Evolutionary conservation across 768 basidiomycete genomes (phyloP), one percentile per base, ranked within the genome.

Genomic region (Serpula lacrymans): DNA sequence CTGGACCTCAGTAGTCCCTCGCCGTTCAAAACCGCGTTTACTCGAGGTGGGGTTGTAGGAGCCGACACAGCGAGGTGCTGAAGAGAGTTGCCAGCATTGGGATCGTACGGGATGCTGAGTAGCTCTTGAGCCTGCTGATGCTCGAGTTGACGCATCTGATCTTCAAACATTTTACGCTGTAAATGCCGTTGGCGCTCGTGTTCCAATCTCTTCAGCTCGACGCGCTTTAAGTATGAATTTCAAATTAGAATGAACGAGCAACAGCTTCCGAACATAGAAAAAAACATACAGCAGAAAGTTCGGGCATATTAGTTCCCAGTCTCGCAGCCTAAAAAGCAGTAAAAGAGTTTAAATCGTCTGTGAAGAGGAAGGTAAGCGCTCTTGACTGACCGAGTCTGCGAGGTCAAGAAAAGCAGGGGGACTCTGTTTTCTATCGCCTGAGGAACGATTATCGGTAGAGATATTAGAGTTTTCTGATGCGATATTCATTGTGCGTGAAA

Each of bases 131-230:
- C 82, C 65, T 98, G 94, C 62, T 91, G 84, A 49, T 86, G 84
- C 67, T 97, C 93, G 49, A 98, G 77, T 39, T 75, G 82, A 41
- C 86, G 84, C 94, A 96, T 96, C 67, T 96, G 92, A 54, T 95
- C 90, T 65, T 98, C 94, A 63, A 97, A 98, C 54, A 89, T 66
- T 64, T 82, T 86, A 58, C 92, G 84, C 60, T 95, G 93, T 30
- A 88, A 60, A 27, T 69, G 69, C 47, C 93, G 89, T 65, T 93
- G 89, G 37, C 88, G 82, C 64, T 96, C 92, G 58, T 97, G 91
- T 43, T 63, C 65, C 49, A 88, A 67, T 51, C 92, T 86, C 62
- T 93, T 96, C 57, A 91, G 72, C 60, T 94, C 90, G 46, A 92
- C 84, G 53, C 88, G 87, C 86, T 89, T 64, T 31, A 47, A 43